Evolutionary conservation across 257 asterid species (phyloP).

Genomic region (Solanum stenotomum): DNA sequence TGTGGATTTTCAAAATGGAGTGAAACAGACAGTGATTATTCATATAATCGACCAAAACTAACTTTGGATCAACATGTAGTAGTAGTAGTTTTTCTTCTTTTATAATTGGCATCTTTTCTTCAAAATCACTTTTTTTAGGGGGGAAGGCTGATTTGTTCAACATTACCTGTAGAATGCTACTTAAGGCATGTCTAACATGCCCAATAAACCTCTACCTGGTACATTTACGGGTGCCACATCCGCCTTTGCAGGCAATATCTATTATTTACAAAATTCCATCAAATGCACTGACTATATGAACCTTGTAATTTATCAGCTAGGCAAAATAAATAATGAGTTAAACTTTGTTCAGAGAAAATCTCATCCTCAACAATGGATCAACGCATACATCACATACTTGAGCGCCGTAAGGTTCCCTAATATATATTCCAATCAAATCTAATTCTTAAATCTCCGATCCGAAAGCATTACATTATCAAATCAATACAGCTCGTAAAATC

Average conservation of each 20-base stretch:
- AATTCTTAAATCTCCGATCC: background rate
- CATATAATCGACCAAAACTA: background rate
- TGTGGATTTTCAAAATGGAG: background rate
- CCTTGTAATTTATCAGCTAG: background rate
- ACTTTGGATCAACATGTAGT: background rate
- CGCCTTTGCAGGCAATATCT: background rate
- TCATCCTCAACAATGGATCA: background rate
- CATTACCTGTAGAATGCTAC: background rate
- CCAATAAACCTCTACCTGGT: background rate
- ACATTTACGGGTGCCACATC: background rate
- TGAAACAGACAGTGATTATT: background rate
- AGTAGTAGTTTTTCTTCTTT: background rate
- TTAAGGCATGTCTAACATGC: background rate
- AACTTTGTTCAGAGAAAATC: background rate
- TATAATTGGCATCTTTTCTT: background rate
- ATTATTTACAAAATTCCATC: background rate
- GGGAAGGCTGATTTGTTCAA: background rate
- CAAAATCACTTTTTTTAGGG: background rate
- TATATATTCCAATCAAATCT: background rate
- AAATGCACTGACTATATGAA: background rate
- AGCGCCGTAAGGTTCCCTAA: background rate
- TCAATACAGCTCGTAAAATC: background rate
- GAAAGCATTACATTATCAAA: background rate
- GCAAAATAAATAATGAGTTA: background rate
- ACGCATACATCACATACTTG: background rate